Conservation (phyloP, 139 green algal genomes). For the Astrephomene gubernaculifera region DNA sequence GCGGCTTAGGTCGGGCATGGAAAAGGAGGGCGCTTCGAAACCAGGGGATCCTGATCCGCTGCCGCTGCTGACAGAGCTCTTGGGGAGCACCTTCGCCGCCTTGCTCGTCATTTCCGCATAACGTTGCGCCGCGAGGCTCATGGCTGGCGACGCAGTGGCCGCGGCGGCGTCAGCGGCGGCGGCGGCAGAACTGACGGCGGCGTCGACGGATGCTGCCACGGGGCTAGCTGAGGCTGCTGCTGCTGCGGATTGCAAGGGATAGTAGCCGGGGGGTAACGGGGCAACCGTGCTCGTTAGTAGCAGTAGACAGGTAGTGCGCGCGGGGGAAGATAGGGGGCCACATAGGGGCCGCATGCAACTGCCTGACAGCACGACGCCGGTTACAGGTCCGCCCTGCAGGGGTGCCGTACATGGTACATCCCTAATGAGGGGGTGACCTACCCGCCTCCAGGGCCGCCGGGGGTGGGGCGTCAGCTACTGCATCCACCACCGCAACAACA, state of each 20-base stretch:
- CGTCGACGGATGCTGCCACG: neutral
- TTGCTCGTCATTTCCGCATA: conserved; percentile 42
- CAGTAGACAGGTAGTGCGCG: too few species aligned
- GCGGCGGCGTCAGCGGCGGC: neutral
- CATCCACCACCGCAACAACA: conserved; percentile 2
- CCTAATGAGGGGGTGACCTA: too few species aligned
- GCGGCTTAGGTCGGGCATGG: conserved; percentile 26
- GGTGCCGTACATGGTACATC: too few species aligned
- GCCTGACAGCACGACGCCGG: too few species aligned
- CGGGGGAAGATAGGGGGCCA: too few species aligned
- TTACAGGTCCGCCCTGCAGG: too few species aligned
- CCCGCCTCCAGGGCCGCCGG: neutral
- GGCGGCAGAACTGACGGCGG: neutral
- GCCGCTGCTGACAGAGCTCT: neutral
- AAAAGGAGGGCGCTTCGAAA: conserved; percentile 24
- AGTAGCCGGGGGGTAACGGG: too few species aligned
- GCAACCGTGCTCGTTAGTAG: neutral
- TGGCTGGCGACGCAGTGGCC: neutral
- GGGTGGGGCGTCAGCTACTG: neutral
- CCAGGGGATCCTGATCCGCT: neutral
- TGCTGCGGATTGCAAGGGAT: too few species aligned
- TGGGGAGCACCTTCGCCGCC: conserved; percentile 1
- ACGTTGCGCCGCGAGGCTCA: conserved; percentile 25
- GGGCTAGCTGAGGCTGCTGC: neutral
- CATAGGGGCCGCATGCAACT: too few species aligned